Percentiles rank a stretch among this genome's conserved stretches.
Evolutionary conservation across 805 yeast species (phyloP).

Genomic region (Candida peoriensis): DNA sequence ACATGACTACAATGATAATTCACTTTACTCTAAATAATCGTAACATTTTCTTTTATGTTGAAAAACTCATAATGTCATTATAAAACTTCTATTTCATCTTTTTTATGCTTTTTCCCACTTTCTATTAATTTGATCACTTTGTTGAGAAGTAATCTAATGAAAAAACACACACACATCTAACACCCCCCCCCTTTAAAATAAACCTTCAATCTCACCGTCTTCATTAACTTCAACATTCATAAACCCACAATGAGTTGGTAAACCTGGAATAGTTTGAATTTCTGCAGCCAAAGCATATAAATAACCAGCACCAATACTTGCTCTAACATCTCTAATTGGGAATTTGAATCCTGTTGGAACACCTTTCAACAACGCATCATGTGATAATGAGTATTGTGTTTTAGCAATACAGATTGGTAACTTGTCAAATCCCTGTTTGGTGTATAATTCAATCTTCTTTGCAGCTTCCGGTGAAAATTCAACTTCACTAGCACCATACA

Average conservation of each 20-base stretch:
- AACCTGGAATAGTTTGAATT: conserved; percentile 95
- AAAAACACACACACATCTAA: no score
- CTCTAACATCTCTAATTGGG: conserved; percentile 92
- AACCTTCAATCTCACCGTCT: conserved; percentile 89
- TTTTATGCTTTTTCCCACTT: no score
- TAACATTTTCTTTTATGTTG: no score
- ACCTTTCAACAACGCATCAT: conserved; percentile 89
- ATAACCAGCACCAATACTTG: conserved; percentile 95
- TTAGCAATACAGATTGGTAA: conserved; percentile 96
- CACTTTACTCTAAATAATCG: no score
- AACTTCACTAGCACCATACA: conserved; percentile 89
- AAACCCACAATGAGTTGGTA: conserved; percentile 93
- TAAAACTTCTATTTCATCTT: no score
- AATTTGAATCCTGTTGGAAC: conserved; percentile 92
- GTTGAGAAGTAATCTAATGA: no score
- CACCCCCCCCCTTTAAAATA: conserved; percentile 21
- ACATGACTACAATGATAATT: no score
- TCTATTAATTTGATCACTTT: no score
- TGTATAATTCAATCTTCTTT: conserved; percentile 72
- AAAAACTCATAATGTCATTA: no score
- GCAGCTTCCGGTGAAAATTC: conserved; percentile 81
- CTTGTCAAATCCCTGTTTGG: conserved; percentile 82
- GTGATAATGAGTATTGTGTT: conserved; percentile 94
- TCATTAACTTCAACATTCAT: conserved; percentile 92
- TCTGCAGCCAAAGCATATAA: conserved; percentile 95